A percentile compares a stretch with the other conserved stretches of the same genome.
Evolutionary conservation across 805 yeast genomes (phyloP).

Genomic region (Starmerella vaccinii): DNA sequence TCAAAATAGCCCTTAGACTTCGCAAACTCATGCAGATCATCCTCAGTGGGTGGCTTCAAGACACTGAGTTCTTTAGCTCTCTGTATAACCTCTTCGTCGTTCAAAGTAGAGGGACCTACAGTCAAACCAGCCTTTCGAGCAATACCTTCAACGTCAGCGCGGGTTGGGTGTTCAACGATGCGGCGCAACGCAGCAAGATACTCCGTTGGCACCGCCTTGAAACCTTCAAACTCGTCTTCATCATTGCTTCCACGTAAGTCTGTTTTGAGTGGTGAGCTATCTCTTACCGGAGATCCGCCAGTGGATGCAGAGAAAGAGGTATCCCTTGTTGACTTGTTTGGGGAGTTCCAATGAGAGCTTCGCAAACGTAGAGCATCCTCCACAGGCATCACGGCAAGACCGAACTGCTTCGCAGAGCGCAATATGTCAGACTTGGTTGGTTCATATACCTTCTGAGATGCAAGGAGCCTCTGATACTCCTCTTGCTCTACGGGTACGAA

Average conservation of each 20-base stretch:
- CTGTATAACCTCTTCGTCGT: constrained; percentile 11
- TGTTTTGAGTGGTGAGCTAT: neutral
- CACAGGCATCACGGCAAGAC: constrained; percentile 37
- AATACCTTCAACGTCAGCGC: constrained; percentile 25
- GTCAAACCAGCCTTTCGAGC: constrained; percentile 27
- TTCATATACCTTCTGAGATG: constrained; percentile 27
- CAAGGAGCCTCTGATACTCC: constrained; percentile 30
- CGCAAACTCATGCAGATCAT: constrained; percentile 12
- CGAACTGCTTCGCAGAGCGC: constrained; percentile 35
- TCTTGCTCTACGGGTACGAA: constrained; percentile 31
- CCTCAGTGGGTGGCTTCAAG: constrained; percentile 9
- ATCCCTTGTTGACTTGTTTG: neutral
- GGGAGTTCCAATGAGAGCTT: constrained; percentile 8
- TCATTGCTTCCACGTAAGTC: neutral
- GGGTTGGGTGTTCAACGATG: constrained; percentile 29
- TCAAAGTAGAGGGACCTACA: constrained; percentile 20
- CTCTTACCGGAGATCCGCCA: neutral
- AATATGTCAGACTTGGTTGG: constrained; percentile 31
- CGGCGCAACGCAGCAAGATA: constrained; percentile 28
- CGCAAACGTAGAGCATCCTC: constrained; percentile 36
- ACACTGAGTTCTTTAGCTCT: constrained; percentile 17
- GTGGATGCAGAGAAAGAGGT: neutral
- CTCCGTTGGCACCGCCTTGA: constrained; percentile 28
- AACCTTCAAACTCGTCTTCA: constrained; percentile 13
- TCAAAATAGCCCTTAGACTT: constrained; percentile 12